Base-by-base conservation (phyloP, 106 monocot species). In the Acanthochlamys bracteata region DNA sequence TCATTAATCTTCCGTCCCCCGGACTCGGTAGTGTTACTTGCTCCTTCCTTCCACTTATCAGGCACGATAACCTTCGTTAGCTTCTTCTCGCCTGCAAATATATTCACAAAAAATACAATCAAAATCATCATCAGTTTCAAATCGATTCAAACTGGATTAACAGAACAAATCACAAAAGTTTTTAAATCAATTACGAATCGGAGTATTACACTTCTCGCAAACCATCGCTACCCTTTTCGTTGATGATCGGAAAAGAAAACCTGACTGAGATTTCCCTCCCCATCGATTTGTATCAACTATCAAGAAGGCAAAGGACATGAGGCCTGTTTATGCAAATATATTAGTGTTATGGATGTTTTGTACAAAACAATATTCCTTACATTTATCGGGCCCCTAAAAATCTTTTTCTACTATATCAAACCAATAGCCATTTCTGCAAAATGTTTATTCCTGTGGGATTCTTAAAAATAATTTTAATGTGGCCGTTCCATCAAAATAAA, bases 31-130 rank as follows among this genome's bases (percentile, higher is more conserved):
- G 88, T 92, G 74, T 98, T 98, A 85, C 92, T 98, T 21, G 98
- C 98, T 15, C 98, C 98, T 66, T 88, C 98, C 80, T 98, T 98
- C 98, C 98, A 98, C 77, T 98, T 98, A 71, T 98, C 98, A 17
- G 98, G 98, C 14, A 98, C 98, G 80, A 98, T 98, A 69, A 98
- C 98, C 79, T 98, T 98, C 64, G 77, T 69, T 23, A 98, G 73
- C 64, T 98, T 98, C 85, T 98, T 98, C 88, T 98, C 90, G 75
- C 98, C 98, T 98, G 76, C 17, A 66, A 10, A 15, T 1, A 55
- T 49, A 1, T 2, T 4, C 12, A 49, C 43, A 49, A 12, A 49
- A 17, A 3, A 4, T 14, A 49, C 12, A 49, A 12, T 2, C 17
- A 17, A 55, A 55, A 15, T 55, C 16, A 55, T 55, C 55, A 19